Base-by-base conservation (phyloP, 192 early-diverging fungal species). In the Rhizoclosmatium sp. region DNA sequence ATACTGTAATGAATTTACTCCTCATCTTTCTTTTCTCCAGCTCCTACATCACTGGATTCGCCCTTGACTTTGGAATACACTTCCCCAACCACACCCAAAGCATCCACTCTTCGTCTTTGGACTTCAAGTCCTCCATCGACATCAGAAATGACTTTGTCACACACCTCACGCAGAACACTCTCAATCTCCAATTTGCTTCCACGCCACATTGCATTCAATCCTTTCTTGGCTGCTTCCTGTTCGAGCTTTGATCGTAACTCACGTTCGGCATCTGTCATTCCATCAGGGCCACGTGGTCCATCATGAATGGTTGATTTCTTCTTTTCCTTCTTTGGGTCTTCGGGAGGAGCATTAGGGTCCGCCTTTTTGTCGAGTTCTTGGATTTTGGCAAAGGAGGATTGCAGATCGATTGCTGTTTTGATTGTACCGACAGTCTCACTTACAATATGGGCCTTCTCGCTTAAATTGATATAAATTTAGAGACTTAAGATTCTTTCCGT, bases 171-270 rank as follows among this genome's bases (percentile, higher is more conserved):
- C 67, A 98, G 82, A 10, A 97, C 95, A 77, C 89, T 90, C 81
- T 98, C 95, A 59, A 99, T 95, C 79, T 99, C 98, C 75, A 99
- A 82, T 78, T 97, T 96, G 64, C 92, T 93, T 31, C 94, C 95
- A 83, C 93, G 89, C 97, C 97, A 98, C 65, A 98, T 88, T 4
- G 95, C 95, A 74, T 95, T 89, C 67, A 99, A 81, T 10, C 94
- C 98, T 87, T 95, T 89, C 4, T 71, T 80, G 3, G 88, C 87
- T n/a, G 89, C 88, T 67, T 91, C 87, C 56, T 59, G 45, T 75
- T 91, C 89, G 2, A 91, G 76, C 64, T 85, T 85, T 16, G 69
- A 39, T 31, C 80, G 78, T 3, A 87, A 62, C 70, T 83, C 80
- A 21, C 59, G n/a, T 59, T 89, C 84, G 69, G 88, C 82, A 5